A percentile compares a stretch with the other conserved stretches of the same genome.
These are phyloP conservation scores for Phytophthora vignae DNA, from an alignment of 352 stramenopile genomes.

Conservation along the genomic window DNA sequence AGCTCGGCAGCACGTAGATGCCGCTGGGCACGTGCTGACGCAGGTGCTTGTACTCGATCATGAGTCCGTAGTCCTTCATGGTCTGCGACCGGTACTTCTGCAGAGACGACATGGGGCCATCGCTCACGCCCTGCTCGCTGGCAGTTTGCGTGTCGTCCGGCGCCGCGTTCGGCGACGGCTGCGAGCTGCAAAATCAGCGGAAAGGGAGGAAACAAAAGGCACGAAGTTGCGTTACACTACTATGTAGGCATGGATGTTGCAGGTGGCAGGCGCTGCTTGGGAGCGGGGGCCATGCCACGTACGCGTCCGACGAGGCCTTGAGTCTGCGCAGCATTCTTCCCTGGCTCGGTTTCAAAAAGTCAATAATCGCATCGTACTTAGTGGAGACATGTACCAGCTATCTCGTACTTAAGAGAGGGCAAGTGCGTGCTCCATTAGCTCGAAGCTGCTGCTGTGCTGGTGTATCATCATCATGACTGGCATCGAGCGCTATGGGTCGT, in stretches of 20 bases:
- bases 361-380: slow-evolving; percentile 32
- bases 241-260: neutral
- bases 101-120: slow-evolving; percentile 80
- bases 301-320: slow-evolving; percentile 65
- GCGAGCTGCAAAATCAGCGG: slow-evolving; percentile 18
- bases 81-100: slow-evolving; percentile 88
- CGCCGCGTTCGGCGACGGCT: slow-evolving; percentile 16
- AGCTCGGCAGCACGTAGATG: slow-evolving; percentile 96
- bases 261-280: neutral
- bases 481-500: slow-evolving; percentile 82
- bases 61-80: slow-evolving; percentile 96
- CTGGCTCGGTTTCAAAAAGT: no score
- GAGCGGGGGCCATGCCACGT: slow-evolving; percentile 21
- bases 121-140: slow-evolving; percentile 27
- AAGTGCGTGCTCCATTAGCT: neutral
- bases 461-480: slow-evolving; percentile 49
- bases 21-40: slow-evolving; percentile 94
- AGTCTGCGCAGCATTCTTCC: slow-evolving; percentile 82
- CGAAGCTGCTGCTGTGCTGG: neutral
- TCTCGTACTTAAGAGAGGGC: slow-evolving; percentile 38
- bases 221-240: neutral
- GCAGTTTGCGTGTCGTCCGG: slow-evolving; percentile 21
- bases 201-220: slow-evolving; percentile 9
- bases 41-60: slow-evolving; percentile 98
- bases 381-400: neutral